Conservation (phyloP, 345 rosid genomes). For the Eucalyptus viminalis region DNA sequence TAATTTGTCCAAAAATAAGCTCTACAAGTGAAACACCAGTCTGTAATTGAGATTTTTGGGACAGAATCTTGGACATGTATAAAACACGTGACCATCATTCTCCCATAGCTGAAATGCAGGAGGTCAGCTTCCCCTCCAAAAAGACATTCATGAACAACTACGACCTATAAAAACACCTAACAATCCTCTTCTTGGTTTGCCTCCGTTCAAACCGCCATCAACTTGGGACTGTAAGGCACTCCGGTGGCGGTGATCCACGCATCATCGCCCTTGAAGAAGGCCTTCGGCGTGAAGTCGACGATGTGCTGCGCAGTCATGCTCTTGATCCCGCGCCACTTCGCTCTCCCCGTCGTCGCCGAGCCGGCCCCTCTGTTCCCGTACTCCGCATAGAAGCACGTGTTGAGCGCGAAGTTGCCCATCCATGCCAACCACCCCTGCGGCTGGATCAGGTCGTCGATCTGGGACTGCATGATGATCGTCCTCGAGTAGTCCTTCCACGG, state of each 20-base stretch:
- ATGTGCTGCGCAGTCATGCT: constrained; percentile 4
- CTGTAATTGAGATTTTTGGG: neutral
- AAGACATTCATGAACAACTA: neutral
- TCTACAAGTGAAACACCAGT: neutral
- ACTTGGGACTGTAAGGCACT: constrained; percentile 31
- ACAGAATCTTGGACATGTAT: neutral
- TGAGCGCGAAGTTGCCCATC: constrained; percentile 24
- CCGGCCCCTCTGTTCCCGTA: constrained; percentile 52
- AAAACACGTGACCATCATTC: neutral
- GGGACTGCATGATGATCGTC: constrained; percentile 44
- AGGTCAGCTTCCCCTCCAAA: neutral
- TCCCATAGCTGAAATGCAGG: neutral
- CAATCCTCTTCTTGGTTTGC: neutral
- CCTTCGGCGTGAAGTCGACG: constrained; percentile 8
- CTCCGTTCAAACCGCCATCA: neutral
- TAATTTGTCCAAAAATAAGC: neutral
- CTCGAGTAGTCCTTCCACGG: constrained; percentile 57
- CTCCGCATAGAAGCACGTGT: constrained; percentile 57
- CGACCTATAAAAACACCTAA: neutral
- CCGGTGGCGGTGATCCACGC: constrained; percentile 35
- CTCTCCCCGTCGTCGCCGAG: constrained; percentile 23
- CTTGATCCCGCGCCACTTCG: constrained; percentile 45
- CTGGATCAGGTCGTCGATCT: constrained; percentile 34
- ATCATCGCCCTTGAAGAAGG: constrained; percentile 20
- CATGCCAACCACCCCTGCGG: constrained; percentile 59